These are phyloP conservation scores for Diaporthe eres DNA, from an alignment of 2,329 filamentous ascomycete species.

Conservation along the genomic window DNA sequence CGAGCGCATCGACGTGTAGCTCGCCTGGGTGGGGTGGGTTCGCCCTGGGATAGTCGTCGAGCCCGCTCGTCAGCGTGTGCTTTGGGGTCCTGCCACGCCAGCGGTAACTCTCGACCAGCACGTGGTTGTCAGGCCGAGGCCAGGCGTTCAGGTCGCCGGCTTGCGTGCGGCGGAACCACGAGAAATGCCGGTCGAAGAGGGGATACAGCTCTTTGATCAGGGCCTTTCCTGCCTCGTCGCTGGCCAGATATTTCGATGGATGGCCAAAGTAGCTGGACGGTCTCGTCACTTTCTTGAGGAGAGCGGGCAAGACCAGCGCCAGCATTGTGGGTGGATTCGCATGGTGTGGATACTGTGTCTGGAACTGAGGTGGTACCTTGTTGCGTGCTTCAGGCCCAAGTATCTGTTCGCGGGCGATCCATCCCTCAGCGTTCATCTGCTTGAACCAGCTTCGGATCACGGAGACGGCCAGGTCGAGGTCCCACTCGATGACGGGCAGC, in stretches of 20 bases:
- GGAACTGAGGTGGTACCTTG: conserved; percentile 91
- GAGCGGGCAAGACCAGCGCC: conserved; percentile 85
- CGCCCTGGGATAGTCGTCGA: conserved; percentile 92
- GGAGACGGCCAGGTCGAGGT: conserved; percentile 84
- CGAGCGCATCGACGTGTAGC: conserved; percentile 90
- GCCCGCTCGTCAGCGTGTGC: conserved; percentile 88
- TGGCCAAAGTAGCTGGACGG: conserved; percentile 74
- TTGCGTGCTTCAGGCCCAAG: conserved; percentile 88
- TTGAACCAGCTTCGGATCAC: conserved; percentile 94
- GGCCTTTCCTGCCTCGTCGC: conserved; percentile 69
- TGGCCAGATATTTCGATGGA: conserved; percentile 47
- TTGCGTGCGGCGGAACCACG: conserved; percentile 92
- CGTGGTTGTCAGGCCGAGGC: conserved; percentile 28
- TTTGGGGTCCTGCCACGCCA: conserved; percentile 89
- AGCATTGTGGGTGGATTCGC: conserved; percentile 88
- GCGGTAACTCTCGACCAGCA: conserved; percentile 84
- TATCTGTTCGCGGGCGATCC: conserved; percentile 95
- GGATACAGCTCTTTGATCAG: conserved; percentile 84
- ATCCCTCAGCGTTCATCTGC: conserved; percentile 93
- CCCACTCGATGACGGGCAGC: conserved; percentile 90
- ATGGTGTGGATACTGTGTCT: conserved; percentile 92
- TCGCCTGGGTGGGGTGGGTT: conserved; percentile 94
- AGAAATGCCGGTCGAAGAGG: conserved; percentile 86
- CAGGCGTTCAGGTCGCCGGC: conserved; percentile 79
- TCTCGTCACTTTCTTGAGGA: conserved; percentile 80